Conservation (phyloP, 202 grass and related monocot species). For the Cymbopogon flexuosus region DNA sequence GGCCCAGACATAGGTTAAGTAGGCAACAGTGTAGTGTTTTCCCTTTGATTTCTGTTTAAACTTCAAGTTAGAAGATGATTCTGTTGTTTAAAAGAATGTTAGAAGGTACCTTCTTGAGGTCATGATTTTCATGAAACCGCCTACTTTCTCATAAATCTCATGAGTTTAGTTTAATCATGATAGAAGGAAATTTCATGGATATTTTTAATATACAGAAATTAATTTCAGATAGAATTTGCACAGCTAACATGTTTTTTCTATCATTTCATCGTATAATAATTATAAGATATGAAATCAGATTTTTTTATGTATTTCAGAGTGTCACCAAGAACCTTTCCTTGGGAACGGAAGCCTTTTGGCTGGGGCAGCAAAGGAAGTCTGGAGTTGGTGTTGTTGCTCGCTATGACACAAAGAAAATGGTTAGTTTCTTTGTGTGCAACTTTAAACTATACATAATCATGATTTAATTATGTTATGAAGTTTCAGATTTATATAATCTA, state of each 20-base stretch:
- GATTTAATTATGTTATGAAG: not conserved
- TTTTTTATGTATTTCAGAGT: slow-evolving; percentile 48
- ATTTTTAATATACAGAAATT: not conserved
- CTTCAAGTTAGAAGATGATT: too few species aligned
- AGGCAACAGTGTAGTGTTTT: not conserved
- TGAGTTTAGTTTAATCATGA: not conserved
- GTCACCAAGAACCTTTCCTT: slow-evolving; percentile 71
- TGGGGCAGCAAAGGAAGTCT: slow-evolving; percentile 61
- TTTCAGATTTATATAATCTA: not conserved
- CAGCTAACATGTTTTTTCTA: not conserved
- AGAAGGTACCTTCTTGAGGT: not conserved
- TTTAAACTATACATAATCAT: slow-evolving; percentile 9
- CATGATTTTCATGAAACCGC: not conserved
- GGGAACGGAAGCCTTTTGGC: slow-evolving; percentile 70
- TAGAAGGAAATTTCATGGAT: not conserved
- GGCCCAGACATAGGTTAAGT: not conserved
- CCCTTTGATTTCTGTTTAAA: too few species aligned
- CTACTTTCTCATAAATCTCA: not conserved
- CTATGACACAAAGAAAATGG: slow-evolving; percentile 71
- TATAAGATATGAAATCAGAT: not conserved
- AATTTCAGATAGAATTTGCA: not conserved
- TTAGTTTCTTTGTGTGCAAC: slow-evolving; percentile 15
- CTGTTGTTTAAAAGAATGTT: too few species aligned
- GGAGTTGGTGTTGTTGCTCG: slow-evolving; percentile 68
- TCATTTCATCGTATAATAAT: not conserved